Conservation (phyloP, 192 early-diverging fungal genomes). For the Backusella australiensis region DNA sequence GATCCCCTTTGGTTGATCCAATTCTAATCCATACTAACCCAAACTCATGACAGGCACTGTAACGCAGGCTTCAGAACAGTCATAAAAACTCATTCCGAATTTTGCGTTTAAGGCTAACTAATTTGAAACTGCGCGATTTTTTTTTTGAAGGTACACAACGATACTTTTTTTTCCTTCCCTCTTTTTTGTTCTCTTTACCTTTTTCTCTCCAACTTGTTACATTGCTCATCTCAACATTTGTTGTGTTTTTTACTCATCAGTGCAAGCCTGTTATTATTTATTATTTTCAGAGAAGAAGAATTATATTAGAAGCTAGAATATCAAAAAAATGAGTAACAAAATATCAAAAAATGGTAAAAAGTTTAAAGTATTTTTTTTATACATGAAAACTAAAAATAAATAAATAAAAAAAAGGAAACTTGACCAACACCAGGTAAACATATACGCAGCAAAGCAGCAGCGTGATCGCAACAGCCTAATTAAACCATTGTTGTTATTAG, state of each 20-base stretch:
- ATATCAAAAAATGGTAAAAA: not conserved
- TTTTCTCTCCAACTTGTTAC: slow-evolving; percentile 3
- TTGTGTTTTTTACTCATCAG: not conserved
- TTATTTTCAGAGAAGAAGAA: not conserved
- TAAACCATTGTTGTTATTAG: not conserved
- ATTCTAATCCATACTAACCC: not conserved
- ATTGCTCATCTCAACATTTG: not conserved
- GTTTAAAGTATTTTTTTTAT: not conserved
- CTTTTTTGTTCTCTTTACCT: not conserved
- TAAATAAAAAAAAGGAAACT: not conserved
- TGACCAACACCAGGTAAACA: not conserved
- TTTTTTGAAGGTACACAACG: not conserved
- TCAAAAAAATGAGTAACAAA: slow-evolving; percentile 1
- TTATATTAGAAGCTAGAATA: not conserved
- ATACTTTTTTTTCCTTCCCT: not conserved
- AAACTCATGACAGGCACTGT: not conserved
- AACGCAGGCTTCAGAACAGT: not conserved
- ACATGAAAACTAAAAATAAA: not conserved
- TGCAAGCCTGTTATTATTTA: not conserved
- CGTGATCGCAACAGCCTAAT: not conserved
- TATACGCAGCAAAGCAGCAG: not conserved
- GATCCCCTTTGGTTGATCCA: not conserved
- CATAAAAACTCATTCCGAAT: not conserved
- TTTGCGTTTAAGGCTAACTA: not conserved
- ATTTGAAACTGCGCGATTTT: not conserved